Evolutionary conservation across 2,329 filamentous ascomycete genomes (phyloP), one percentile per base, ranked within the genome.

Genomic region (Furcasterigmium sp.): DNA sequence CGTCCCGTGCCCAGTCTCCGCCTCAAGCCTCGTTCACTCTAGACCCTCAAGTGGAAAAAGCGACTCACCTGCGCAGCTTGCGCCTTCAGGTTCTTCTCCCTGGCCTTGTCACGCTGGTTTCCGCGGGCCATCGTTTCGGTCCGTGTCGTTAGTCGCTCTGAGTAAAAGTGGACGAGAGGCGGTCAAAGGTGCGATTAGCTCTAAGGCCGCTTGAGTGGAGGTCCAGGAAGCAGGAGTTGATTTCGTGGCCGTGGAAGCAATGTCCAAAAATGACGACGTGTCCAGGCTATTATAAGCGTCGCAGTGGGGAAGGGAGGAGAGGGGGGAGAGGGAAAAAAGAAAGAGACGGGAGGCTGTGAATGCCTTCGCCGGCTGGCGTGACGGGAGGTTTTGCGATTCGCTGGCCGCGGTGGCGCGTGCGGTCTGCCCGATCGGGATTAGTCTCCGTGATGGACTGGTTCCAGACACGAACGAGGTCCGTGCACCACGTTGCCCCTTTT

Each of bases 41-140:
- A n/a, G 29, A 15, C 4, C 15, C 14, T n/a, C 7, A 32, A 13
- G 5, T n/a, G 6, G 29, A 32, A 15, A n/a, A 35, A 41, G 20
- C 30, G 28, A 67, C 76, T 56, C 69, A 89, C 86, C 70, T 74
- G 56, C 40, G 64, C 59, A 39, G 80, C 72, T 60, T 75, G 64
- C 58, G 84, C 82, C 75, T 94, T 91, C 59, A 82, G 78, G 67
- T 82, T 88, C 72, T 91, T 93, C 70, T 91, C 87, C 50, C 91
- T 86, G 57, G 87, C 85, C 73, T 91, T 90, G 51, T 97, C 91
- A 60, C 91, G 86, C 76, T 97, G 91, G 68, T 97, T 97, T 55
- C 91, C 91, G 66, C 91, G 88, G 55, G 91, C 84, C 91, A 97
- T 97, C 30, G 25, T 56, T 21, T 38, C 20, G 19, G 35, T 19